phyloP scores from a whole-genome alignment of 306 rosid genomes.

The Betula pendula region DNA sequence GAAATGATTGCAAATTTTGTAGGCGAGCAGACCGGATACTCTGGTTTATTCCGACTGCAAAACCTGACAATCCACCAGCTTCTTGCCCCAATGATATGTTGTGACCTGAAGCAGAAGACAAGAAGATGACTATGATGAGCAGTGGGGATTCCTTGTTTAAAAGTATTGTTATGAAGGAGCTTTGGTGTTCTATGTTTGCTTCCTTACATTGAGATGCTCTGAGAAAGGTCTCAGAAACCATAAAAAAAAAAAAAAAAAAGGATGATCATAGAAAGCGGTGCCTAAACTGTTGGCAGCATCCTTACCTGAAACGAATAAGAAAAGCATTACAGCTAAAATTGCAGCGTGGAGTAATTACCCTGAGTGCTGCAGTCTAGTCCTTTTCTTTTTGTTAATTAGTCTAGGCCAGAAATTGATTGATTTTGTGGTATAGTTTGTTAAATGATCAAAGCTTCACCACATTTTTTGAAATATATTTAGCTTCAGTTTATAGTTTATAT shows the following conservation, averaged over 20 bases:
- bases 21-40: not conserved
- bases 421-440: not conserved
- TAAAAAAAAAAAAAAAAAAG: too few species aligned
- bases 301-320: not conserved
- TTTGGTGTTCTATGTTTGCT: not conserved
- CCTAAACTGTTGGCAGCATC: not conserved
- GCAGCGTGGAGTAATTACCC: not conserved
- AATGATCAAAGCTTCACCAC: not conserved
- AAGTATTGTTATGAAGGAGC: not conserved
- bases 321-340: not conserved
- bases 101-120: not conserved
- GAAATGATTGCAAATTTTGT: not conserved
- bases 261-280: not conserved
- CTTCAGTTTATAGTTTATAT: not conserved
- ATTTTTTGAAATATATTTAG: not conserved
- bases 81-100: not conserved
- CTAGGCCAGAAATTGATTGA: not conserved
- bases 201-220: slow-evolving; percentile 1
- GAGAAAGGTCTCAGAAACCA: not conserved
- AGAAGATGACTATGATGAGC: slow-evolving; percentile 4
- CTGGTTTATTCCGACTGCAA: not conserved
- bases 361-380: not conserved
- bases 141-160: not conserved
- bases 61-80: not conserved
- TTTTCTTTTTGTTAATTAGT: not conserved